Evolutionary conservation across 345 rosid genomes (phyloP), one percentile per base, ranked within the genome.

Genomic region (Salix exigua): DNA sequence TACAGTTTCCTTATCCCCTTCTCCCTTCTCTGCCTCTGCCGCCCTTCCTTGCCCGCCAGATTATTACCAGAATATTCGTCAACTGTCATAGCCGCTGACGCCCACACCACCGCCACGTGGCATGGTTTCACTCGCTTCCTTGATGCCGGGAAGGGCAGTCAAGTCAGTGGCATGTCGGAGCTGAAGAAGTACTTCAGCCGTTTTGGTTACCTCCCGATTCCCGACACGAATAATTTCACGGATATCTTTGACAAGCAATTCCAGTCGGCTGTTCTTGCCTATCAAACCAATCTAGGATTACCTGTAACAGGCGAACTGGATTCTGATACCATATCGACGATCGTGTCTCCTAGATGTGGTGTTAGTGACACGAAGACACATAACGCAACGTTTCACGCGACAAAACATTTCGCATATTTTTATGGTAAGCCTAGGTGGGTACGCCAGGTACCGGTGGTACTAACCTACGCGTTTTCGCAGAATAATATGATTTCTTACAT

Each of bases 321-420:
- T 75, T 76, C 88, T 51, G 82, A 82, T 37, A 94, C 98, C 4
- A 84, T 94, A 51, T 44, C 88, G 0, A 58, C 85, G 18, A 86
- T 92, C 83, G 83, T 88, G 83, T 77, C 92, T 4, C 98, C 98
- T 7, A 81, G 97, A 51, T 95, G 97, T 73, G 99, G 99, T 11
- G 90, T 91, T 4, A 83, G 86, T 23, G 98, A 94, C 33, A 40
- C 78, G 21, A 28, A 0, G 63, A 58, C 63, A 1, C 80, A 21
- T 73, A 58, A 70, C 30, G n/a, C 79, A 7, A 18, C 78, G 6
- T 65, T 84, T 10, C 90, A 83, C 35, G 30, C 84, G 11, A 88
- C 89, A 12, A 82, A 85, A 80, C 91, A 65, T 78, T 95, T 80
- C 65, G 83, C 95, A 9, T 91, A 88, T 65, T 95, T 95, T 79